Percentiles rank a stretch among this genome's conserved stretches.
Evolutionary conservation across 805 yeast genomes (phyloP).

Genomic region (Wickerhamiella azyma): DNA sequence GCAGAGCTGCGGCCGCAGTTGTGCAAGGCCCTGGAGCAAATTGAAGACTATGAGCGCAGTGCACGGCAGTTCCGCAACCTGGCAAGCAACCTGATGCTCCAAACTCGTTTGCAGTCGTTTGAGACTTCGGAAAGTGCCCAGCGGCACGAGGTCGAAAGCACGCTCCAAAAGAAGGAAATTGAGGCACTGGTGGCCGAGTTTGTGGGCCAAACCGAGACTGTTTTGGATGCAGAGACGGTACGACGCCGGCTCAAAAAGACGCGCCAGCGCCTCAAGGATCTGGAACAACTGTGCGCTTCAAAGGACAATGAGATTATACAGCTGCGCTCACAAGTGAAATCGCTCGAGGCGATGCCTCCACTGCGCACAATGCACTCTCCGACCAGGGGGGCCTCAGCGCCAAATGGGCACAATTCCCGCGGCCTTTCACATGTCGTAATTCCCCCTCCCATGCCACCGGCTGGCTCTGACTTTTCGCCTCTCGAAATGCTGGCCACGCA

Average conservation of each 20-base stretch:
- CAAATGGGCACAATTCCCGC: background rate
- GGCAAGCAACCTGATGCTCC: conserved; percentile 21
- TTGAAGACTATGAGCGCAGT: conserved; percentile 15
- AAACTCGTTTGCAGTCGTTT: conserved; percentile 30
- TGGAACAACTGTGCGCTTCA: conserved; percentile 31
- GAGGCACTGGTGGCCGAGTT: conserved; percentile 29
- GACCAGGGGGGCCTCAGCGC: background rate
- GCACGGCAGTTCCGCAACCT: conserved; percentile 18
- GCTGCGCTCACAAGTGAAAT: conserved; percentile 27
- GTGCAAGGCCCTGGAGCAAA: conserved; percentile 15
- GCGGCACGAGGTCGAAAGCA: conserved; percentile 36
- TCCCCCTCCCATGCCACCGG: background rate
- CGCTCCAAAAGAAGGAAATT: conserved; percentile 34
- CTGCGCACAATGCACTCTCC: conserved; percentile 16
- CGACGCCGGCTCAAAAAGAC: conserved; percentile 29
- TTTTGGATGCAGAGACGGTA: conserved; percentile 27
- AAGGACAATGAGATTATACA: conserved; percentile 34
- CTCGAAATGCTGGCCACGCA: conserved; percentile 44
- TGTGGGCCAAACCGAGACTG: conserved; percentile 25
- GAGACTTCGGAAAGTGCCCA: conserved; percentile 33
- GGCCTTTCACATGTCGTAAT: background rate
- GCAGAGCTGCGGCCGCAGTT: conserved; percentile 12
- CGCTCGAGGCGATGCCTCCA: conserved; percentile 12
- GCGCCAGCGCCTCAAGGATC: conserved; percentile 33
- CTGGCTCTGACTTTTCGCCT: conserved; percentile 27